Base-by-base conservation (phyloP, 768 basidiomycete species). In the Boletus tylopilopsis region DNA sequence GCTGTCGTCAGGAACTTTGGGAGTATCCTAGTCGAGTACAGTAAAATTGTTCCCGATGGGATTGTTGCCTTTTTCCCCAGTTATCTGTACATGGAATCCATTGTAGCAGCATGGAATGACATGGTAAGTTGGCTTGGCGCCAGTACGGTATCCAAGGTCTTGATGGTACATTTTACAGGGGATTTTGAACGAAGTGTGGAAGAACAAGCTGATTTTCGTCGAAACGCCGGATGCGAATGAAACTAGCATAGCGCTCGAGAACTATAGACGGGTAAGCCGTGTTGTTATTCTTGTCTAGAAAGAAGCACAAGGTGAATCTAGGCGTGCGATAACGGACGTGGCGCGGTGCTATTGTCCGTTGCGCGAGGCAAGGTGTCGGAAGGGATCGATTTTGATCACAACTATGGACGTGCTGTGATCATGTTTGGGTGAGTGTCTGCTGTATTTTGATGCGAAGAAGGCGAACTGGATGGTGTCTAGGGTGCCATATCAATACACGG, bases 351-450 rank as follows among this genome's bases (percentile, higher is more conserved):
- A 25, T 76, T 99, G 34, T 97, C 96, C 21, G 96, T 99, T 29
- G 96, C 96, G 24, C 85, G 96, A 74, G 96, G 96, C 4, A 99
- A 99, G 68, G 96, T 99, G 0, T 98, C 96, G 0, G 96, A 99
- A 70, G 96, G 96, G n/a, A 99, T 99, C 61, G 96, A 99, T 82
- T 99, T 99, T 63, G 96, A 99, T 66, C 96, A 99, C 70, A 97
- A 99, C 67, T 99, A 98, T 64, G 96, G 96, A 2, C 81, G 96
- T 42, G 96, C 96, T 58, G 94, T 98, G 65, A 93, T 99, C 67
- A 97, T 99, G 96, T 98, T 99, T 73, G 96, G 96, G 91, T 93
- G 66, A 67, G 68, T 59, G 42, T 25, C 25, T 54, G 7, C 25
- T 2, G 24, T 27, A n/a, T 45, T 47, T 30, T 9, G 42, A 10